Evolutionary conservation across 306 rosid species (phyloP), one percentile per base, ranked within the genome.

Genomic region (Datisca glomerata): DNA sequence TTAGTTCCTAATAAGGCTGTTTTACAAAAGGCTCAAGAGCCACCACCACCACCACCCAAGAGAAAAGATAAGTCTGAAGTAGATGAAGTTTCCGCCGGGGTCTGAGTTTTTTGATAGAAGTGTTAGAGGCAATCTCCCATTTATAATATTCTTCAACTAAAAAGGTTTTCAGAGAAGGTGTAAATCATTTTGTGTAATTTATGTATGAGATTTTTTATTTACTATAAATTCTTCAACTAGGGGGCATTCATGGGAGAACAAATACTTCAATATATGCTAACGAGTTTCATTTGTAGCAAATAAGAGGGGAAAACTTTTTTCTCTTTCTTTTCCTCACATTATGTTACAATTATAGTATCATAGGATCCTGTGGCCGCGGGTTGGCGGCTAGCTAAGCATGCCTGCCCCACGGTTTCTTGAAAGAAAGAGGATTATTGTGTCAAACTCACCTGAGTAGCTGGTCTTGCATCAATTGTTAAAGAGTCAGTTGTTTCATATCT

Each of bases 1-100:
- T 60, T 91, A 66, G 76, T 69, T 59, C 98, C 96, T 35, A 91
- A 91, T 43, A 84, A 80, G 76, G 77, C 82, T 49, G 49, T 56
- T 60, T 60, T 56, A 18, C 92, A 59, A 67, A 91, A 91, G 59
- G 54, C 76, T 56, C 86, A 57, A 78, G 94, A 91, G 51, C 75
- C 81, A n/a, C n/a, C n/a, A n/a, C n/a, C n/a, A n/a, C n/a, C n/a
- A n/a, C n/a, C n/a, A 6, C 72, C 78, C 8, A 80, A 78, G 76
- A 78, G 70, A 55, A 71, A 43, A 22, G 96, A 81, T 6, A 66
- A 62, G 34, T 23, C 76, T 4, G 63, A 57, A 43, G 60, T 47
- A 40, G 72, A 73, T 68, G 87, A 78, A 84, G 81, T 84, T 45
- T 75, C 96, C 7, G 79, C 75, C 39, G 56, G 79, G 48, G 80